phyloP scores from a whole-genome alignment of 441 rosid genomes.

The Gossypium davidsonii region DNA sequence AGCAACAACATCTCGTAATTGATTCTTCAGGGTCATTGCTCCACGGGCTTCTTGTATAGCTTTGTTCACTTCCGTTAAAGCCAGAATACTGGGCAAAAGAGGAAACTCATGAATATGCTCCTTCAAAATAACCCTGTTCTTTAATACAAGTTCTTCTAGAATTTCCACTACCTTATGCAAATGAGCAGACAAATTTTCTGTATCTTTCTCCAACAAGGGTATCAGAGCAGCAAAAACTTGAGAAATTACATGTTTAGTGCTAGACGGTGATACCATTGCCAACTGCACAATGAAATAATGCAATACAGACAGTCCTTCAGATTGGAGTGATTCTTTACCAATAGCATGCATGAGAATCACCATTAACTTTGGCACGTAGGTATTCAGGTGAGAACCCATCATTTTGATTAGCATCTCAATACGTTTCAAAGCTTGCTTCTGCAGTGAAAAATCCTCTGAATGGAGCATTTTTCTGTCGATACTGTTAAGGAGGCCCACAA shows the following conservation, averaged over 20 bases:
- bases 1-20: conserved; percentile 66
- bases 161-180: conserved; percentile 75
- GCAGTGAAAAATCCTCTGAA: conserved; percentile 63
- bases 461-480: conserved; percentile 96
- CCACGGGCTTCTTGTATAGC: conserved; percentile 98
- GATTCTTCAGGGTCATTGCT: conserved; percentile 82
- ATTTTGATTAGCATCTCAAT: conserved; percentile 86
- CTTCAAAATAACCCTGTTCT: conserved; percentile 72
- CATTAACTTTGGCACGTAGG: conserved; percentile 93
- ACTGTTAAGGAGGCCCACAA: conserved; percentile 95
- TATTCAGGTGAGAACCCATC: conserved; percentile 89
- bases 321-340: conserved; percentile 77
- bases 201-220: conserved; percentile 85
- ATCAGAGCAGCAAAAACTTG: conserved; percentile 96
- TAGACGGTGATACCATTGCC: conserved; percentile 74
- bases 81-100: conserved; percentile 78
- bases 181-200: conserved; percentile 46
- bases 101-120: conserved; percentile 93
- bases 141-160: conserved; percentile 85
- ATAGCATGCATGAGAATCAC: conserved; percentile 98
- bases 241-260: conserved; percentile 85
- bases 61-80: conserved; percentile 69
- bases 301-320: conserved; percentile 87
- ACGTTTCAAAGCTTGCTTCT: conserved; percentile 90
- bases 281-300: conserved; percentile 77